phyloP scores from a whole-genome alignment of 2,329 filamentous ascomycete species.

The Botrytis paeoniae region DNA sequence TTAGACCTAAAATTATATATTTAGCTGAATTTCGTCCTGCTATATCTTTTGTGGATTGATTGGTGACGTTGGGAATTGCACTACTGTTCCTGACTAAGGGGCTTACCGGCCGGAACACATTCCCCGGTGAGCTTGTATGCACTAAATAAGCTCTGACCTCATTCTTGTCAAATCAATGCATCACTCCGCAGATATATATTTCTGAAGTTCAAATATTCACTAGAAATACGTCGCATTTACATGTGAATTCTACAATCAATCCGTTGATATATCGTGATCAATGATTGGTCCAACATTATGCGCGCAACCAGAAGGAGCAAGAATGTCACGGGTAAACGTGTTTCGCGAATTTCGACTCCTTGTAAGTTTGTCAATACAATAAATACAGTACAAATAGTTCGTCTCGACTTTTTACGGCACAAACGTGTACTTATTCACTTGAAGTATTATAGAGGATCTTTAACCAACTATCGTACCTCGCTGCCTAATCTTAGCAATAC shows the following conservation, averaged over 20 bases:
- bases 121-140: background rate
- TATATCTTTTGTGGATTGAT: background rate
- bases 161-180: background rate
- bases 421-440: background rate
- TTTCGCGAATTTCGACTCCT: background rate
- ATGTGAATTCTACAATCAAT: background rate
- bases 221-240: background rate
- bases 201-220: background rate
- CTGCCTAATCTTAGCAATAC: background rate
- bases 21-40: background rate
- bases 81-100: background rate
- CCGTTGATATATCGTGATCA: too few relatives aligned
- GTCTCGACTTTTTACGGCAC: background rate
- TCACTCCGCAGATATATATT: background rate
- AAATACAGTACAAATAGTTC: background rate
- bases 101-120: background rate
- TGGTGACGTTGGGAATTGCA: background rate
- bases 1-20: background rate
- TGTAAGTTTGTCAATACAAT: background rate
- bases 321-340: background rate
- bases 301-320: background rate
- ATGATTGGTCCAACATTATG: background rate
- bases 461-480: background rate
- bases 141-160: background rate
- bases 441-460: background rate